Evolutionary conservation across 2,329 filamentous ascomycete species (phyloP), one percentile per base, ranked within the genome.

Genomic region (Tolypocladium tundrense): DNA sequence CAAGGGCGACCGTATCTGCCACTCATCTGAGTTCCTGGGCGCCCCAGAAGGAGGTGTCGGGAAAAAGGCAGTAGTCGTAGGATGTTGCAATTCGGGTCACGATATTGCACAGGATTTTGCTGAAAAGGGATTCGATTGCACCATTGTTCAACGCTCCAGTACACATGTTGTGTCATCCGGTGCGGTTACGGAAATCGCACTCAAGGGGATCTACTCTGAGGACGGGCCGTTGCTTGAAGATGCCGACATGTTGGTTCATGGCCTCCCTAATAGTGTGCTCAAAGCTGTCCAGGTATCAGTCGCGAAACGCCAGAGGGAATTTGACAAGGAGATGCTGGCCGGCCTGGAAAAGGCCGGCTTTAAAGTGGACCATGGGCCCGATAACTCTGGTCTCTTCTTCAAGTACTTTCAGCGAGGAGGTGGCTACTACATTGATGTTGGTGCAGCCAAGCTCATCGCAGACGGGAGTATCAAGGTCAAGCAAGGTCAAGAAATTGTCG

Each of bases 381-480:
- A 85, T 56, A 78, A 74, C 1, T 73, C 78, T 0, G 85, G 86
- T 0, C 73, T 88, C 4, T 76, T 83, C 58, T 69, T 80, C 56
- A 87, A 87, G 68, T 88, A 87, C 65, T 77, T 86, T 61, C 82
- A 85, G 62, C 78, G 82, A 2, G 85, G 85, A 1, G 86, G 87
- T 0, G 86, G 86, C 0, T 88, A 88, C 66, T 88, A 88, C 69
- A 86, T 88, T 60, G 84, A 89, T 60, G 84, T 88, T 1, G 87
- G 87, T 0, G 82, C 79, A 0, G 82, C 80, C 0, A 70, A 81
- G 64, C 75, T 88, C 31, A 86, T 89, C 59, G 75, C 75, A 2
- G 81, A 86, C 14, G 84, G 85, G 0, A 83, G 82, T 65, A 83
- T 89, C 67, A 83, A 82, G 62, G 73, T 88, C 33, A 82, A 82